A percentile compares a stretch with the other conserved stretches of the same genome.
Conservation (phyloP, 163 green algal genomes). For the Scenedesmus sp. region DNA sequence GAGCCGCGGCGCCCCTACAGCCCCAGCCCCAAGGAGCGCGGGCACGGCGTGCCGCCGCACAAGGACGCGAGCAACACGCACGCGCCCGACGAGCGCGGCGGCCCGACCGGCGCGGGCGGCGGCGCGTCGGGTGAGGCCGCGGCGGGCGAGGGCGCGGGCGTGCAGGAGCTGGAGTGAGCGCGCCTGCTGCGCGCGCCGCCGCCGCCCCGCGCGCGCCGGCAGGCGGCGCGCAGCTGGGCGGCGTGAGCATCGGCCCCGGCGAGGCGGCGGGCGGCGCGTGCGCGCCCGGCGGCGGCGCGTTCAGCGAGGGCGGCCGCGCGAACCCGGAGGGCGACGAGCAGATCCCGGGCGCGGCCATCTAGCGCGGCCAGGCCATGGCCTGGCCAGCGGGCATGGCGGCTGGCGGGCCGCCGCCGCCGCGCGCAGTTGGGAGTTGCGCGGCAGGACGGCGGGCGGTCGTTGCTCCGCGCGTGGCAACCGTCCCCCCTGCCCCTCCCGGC, state of each 20-base stretch:
- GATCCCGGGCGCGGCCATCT: slow-evolving; percentile 8
- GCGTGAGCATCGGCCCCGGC: not conserved
- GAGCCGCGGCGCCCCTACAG: not conserved
- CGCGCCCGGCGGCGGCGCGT: not conserved
- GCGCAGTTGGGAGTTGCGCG: no score
- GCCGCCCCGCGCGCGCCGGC: no score
- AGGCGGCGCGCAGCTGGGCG: no score
- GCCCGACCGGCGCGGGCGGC: no score
- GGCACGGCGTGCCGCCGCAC: slow-evolving; percentile 33
- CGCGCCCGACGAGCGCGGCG: no score
- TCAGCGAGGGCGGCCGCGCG: not conserved
- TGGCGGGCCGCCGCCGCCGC: not conserved
- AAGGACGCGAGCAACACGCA: slow-evolving; percentile 17
- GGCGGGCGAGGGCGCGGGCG: no score
- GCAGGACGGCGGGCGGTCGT: no score
- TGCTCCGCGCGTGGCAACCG: not conserved
- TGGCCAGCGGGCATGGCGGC: not conserved
- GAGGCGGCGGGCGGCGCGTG: no score
- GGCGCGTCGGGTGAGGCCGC: no score
- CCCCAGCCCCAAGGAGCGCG: not conserved
- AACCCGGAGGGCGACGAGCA: slow-evolving; percentile 11
- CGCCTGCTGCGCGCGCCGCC: no score
- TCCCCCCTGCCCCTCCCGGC: no score
- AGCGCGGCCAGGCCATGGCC: not conserved
- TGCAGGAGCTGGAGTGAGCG: no score